These are phyloP conservation scores for Ogataea trehalophila DNA, from an alignment of 805 yeast genomes.

Conservation along the genomic window DNA sequence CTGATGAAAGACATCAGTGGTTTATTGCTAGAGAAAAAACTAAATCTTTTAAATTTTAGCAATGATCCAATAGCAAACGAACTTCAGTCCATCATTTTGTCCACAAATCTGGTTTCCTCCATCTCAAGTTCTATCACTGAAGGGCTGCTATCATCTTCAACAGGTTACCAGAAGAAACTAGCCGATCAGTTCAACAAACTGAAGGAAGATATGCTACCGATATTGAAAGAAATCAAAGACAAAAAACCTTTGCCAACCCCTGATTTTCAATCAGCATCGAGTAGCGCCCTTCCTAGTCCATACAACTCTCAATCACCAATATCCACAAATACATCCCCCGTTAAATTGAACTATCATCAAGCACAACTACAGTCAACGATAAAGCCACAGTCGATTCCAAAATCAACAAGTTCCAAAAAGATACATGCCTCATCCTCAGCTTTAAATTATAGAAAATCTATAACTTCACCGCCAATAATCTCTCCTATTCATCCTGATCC, in stretches of 20 bases:
- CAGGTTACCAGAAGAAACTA: conserved; percentile 31
- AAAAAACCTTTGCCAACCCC: conserved; percentile 67
- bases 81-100: conserved; percentile 20
- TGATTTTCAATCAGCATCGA: conserved; percentile 9
- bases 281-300: conserved; percentile 2
- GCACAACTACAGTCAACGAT: conserved; percentile 21
- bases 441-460: conserved; percentile 9
- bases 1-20: conserved; percentile 58
- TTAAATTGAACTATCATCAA: conserved; percentile 15
- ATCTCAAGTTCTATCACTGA: conserved; percentile 22
- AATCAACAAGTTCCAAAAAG: conserved; percentile 4
- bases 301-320: conserved; percentile 7
- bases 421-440: conserved; percentile 3
- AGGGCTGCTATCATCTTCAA: conserved; percentile 10
- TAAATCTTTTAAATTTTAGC: conserved; percentile 12
- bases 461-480: conserved; percentile 16
- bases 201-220: conserved; percentile 61
- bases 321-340: conserved; percentile 9
- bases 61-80: conserved; percentile 23
- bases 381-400: conserved; percentile 15
- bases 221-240: conserved; percentile 58
- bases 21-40: conserved; percentile 36
- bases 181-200: conserved; percentile 51
- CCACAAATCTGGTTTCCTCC: conserved; percentile 20
- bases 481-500: conserved; percentile 15